Conservation (phyloP, 192 early-diverging fungal genomes). For the Coemansia asiatica region DNA sequence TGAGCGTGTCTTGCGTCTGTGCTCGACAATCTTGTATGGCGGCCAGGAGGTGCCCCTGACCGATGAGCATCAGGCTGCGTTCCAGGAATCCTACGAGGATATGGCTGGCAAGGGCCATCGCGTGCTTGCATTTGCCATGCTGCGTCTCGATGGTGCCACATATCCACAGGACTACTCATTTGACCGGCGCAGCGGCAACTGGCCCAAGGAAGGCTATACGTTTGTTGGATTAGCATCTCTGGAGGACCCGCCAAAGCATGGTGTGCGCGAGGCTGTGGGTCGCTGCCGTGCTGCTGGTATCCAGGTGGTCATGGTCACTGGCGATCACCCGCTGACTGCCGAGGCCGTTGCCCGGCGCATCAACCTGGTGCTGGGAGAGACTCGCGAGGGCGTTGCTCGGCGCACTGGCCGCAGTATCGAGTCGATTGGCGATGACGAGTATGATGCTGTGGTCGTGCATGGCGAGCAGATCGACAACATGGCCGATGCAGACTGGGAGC, state of each 20-base stretch:
- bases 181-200: conserved; percentile 62
- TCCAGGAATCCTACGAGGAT: conserved; percentile 76
- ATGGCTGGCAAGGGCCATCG: conserved; percentile 94
- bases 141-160: conserved; percentile 63
- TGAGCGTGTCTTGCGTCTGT: conserved; percentile 84
- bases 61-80: conserved; percentile 63
- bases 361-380: conserved; percentile 90
- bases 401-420: conserved; percentile 62
- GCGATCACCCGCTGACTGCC: conserved; percentile 93
- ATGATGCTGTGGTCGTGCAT: conserved; percentile 87
- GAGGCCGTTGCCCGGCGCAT: conserved; percentile 97
- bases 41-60: conserved; percentile 63
- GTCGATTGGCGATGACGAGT: conserved; percentile 76
- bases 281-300: conserved; percentile 90
- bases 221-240: conserved; percentile 89
- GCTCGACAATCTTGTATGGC: conserved; percentile 70
- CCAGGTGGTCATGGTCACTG: conserved; percentile 99
- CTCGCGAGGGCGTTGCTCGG: conserved; percentile 73
- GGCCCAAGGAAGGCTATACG: conserved; percentile 56
- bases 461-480: conserved; percentile 84
- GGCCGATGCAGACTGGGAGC: conserved; percentile 85
- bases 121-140: conserved; percentile 88
- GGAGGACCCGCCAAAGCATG: conserved; percentile 97
- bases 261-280: conserved; percentile 97
- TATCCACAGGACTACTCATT: conserved; percentile 78